Base-by-base conservation (phyloP, 140 eudicot genomes). In the Bidens hawaiensis region DNA sequence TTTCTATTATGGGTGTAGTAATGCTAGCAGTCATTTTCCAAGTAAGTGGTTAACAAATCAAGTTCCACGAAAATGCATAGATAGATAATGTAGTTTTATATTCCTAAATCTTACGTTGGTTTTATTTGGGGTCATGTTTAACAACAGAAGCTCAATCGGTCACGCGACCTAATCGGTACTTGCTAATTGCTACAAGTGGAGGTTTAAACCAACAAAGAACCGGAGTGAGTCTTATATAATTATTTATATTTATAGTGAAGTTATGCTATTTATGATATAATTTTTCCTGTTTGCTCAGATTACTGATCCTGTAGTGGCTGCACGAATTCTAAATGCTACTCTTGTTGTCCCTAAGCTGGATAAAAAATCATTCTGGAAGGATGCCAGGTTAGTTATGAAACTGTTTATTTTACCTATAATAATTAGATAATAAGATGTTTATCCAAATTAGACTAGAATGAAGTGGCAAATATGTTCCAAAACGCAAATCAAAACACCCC, bases 261-360 rank as follows among this genome's bases (percentile, higher is more conserved):
- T 4, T 21, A n/a, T n/a, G n/a, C n/a, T 36, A 31, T 53, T 48
- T 33, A 53, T 30, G 15, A 22, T 58, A 23, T 26, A 49, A 50
- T 47, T 19, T 11, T 69, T 21, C 15, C 22, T 24, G 16, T 18
- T 5, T 26, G 21, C 40, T 7, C 80, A 89, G 97, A 89, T 89
- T 10, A 82, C 86, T 19, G 97, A 89, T 79, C 89, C 89, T 71
- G 97, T 89, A 31, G 97, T 89, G 76, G 97, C 95, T 69, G 97
- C 97, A 16, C 94, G 94, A 40, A 89, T 89, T 67, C 75, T 89
- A 60, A 89, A 89, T 83, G 97, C 95, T 4, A 89, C 94, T 61
- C 97, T 89, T 49, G 95, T 89, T 45, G 89, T 86, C 25, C 97
- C 97, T 13, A 84, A 76, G 68, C 72, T 89, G 55, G 97, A 89